Conservation (phyloP, 2,329 filamentous ascomycete species). For the Sclerotinia borealis region DNA sequence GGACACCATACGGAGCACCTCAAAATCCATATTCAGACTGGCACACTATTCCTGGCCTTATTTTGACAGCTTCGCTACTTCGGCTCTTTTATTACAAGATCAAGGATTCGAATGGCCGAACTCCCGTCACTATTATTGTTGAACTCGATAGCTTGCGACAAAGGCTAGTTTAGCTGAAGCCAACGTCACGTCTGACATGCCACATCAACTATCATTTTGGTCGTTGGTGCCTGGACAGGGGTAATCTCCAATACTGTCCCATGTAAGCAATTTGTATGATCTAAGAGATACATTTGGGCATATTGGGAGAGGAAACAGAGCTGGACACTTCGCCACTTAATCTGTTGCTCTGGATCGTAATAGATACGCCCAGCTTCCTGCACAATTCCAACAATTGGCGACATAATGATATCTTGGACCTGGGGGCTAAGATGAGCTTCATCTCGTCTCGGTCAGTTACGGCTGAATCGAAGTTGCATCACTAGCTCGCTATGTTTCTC, state of each 20-base stretch:
- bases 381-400: no score
- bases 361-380: not conserved
- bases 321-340: not conserved
- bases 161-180: not conserved
- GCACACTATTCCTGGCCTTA: not conserved
- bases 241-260: not conserved
- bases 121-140: not conserved
- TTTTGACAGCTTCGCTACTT: not conserved
- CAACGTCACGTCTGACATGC: not conserved
- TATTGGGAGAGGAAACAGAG: not conserved
- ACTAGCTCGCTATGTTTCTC: not conserved
- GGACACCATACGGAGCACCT: not conserved
- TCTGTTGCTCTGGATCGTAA: not conserved
- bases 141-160: not conserved
- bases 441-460: not conserved
- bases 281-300: not conserved
- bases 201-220: not conserved
- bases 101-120: not conserved
- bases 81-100: not conserved
- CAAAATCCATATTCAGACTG: not conserved
- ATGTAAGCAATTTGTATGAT: not conserved
- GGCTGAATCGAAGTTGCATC: not conserved
- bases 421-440: not conserved
- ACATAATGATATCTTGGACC: not conserved
- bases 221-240: not conserved